Evolutionary conservation across 2,329 filamentous ascomycete species (phyloP).

Genomic region (Neonectria neomacrospora): DNA sequence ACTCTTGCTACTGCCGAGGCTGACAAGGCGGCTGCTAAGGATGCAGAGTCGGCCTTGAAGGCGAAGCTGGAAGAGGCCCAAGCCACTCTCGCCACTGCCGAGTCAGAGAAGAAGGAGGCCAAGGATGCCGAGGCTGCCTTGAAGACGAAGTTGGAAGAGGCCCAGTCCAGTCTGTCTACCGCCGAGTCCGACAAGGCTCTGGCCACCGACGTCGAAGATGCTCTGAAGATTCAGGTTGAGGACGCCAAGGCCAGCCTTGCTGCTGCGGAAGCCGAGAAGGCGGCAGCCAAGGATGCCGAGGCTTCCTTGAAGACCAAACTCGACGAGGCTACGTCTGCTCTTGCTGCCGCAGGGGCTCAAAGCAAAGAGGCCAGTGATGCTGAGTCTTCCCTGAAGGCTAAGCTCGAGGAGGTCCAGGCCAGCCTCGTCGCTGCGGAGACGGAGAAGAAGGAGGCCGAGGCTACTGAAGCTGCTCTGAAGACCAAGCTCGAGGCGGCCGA

Average conservation of each 20-base stretch:
- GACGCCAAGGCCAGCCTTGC: conserved; percentile 6
- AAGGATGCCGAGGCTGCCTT: conserved; percentile 25
- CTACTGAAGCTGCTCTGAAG: conserved; percentile 13
- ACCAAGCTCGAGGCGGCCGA: conserved; percentile 20
- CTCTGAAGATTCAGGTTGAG: conserved; percentile 23
- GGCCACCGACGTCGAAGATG: conserved; percentile 5
- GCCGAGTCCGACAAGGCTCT: conserved; percentile 16
- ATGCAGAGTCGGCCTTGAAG: conserved; percentile 36
- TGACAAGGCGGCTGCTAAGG: conserved; percentile 28
- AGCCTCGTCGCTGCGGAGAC: conserved; percentile 21
- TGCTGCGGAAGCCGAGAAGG: neutral
- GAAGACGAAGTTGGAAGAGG: conserved; percentile 29
- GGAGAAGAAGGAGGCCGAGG: conserved; percentile 22
- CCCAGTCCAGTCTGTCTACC: conserved; percentile 25
- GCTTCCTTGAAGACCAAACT: conserved; percentile 36
- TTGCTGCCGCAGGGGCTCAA: conserved; percentile 27
- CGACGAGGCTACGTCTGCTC: conserved; percentile 33
- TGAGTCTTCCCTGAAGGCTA: conserved; percentile 24
- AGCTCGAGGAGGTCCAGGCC: conserved; percentile 34
- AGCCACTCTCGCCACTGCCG: conserved; percentile 16
- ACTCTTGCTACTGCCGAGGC: conserved; percentile 30
- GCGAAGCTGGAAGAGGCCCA: conserved; percentile 29
- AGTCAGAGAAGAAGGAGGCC: conserved; percentile 24
- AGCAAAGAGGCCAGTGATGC: conserved; percentile 30
- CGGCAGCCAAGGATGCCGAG: conserved; percentile 21